phyloP scores from a whole-genome alignment of 257 asterid genomes.

The Solanum peruvianum region DNA sequence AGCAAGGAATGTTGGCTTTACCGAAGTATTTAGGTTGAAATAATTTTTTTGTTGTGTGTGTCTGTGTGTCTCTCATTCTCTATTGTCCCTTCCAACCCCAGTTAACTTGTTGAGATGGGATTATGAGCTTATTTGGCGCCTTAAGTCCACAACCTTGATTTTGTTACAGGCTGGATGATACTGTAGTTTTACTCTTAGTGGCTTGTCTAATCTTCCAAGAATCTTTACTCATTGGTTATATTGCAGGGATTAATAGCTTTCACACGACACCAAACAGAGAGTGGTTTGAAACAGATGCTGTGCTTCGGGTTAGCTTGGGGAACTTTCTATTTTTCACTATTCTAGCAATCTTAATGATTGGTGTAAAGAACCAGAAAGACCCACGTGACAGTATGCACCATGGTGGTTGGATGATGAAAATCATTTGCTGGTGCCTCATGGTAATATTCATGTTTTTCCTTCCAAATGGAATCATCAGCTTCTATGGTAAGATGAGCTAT shows the following conservation, averaged over 20 bases:
- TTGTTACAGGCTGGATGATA: not conserved
- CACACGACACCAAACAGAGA: slow-evolving; percentile 84
- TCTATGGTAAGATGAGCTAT: slow-evolving; percentile 46
- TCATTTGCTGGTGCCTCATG: slow-evolving; percentile 78
- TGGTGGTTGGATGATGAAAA: slow-evolving; percentile 96
- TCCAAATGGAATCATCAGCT: slow-evolving; percentile 78
- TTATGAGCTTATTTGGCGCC: not conserved
- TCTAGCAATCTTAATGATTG: slow-evolving; percentile 71
- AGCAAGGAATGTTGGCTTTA: not conserved
- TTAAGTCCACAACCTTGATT: not conserved
- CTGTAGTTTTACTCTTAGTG: not conserved
- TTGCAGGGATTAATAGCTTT: slow-evolving; percentile 87
- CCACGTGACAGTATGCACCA: slow-evolving; percentile 90
- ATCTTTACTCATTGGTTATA: not conserved
- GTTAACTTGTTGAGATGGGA: not conserved
- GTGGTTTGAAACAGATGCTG: slow-evolving; percentile 98
- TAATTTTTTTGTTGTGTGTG: not conserved
- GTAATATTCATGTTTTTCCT: slow-evolving; percentile 84
- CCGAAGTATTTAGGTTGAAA: not conserved
- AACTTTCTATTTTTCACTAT: slow-evolving; percentile 84
- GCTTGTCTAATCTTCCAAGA: not conserved
- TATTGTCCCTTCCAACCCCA: not conserved
- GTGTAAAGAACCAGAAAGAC: slow-evolving; percentile 82
- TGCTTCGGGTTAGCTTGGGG: slow-evolving; percentile 90
- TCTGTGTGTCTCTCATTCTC: not conserved